Base-by-base conservation (phyloP, 495 filamentous ascomycete genomes). In the Trichocladium uniseriatum region DNA sequence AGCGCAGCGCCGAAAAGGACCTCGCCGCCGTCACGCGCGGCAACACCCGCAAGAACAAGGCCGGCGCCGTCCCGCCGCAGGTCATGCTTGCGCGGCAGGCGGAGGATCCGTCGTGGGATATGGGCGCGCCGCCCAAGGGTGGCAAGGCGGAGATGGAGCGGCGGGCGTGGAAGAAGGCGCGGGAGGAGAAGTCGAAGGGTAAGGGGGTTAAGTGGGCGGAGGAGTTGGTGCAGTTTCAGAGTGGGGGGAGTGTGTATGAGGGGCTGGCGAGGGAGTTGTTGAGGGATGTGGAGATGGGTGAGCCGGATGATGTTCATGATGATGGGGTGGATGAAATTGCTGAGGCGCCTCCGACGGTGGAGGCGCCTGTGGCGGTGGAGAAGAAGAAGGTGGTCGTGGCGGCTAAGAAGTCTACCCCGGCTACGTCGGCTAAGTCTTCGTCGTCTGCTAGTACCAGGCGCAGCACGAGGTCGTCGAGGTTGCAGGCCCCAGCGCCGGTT, bases 41-140 rank as follows among this genome's bases (percentile, higher is more conserved):
- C 39, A 80, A 80, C 55, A 80, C 76, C 1, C 68, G 74, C 29
- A 77, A 74, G 55, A 80, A 80, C 60, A 79, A 79, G 59, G 71
- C 60, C 42, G 64, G 57, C 42, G 54, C 68, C 0, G 43, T 66
- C 2, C 55, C 38, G n/a, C 61, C 66, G 8, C 45, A 44, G n/a
- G 22, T 61, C 0, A 52, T 69, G 9, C 54, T 72, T 3, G 53
- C 52, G 1, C 51, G 45, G 24, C 60, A 60, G 43, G 52, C 48
- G 1, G 52, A 59, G 35, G 63, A 64, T 27, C 55, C 59, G 5
- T 16, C 41, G 16, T 60, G 58, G 48, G 45, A 52, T 38, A 61
- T 61, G 56, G 60, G 64, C 28, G 61, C 60, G 46, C 39, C 56
- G 46, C 39, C 55, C 19, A 67, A 65, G 46, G 48, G n/a, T n/a